Base-by-base conservation (phyloP, 2,329 filamentous ascomycete genomes). In the Pseudocercospora pini-densiflorae region DNA sequence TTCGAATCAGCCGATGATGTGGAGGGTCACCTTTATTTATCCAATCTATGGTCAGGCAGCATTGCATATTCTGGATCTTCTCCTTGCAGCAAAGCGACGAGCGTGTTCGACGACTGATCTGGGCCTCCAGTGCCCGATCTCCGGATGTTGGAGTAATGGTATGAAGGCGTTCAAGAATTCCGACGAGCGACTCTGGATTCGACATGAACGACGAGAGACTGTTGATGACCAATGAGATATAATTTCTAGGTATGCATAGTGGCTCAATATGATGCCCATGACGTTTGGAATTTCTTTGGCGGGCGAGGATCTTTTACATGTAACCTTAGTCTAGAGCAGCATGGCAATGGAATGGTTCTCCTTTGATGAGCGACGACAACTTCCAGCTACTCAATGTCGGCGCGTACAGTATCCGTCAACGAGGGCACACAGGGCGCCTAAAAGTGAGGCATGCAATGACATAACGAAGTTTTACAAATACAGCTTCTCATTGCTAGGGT, bases 31-130 rank as follows among this genome's bases (percentile, higher is more conserved):
- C 60, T 62, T 54, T 24, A 27, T 27, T 16, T 43, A n/a, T 36
- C 24, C 61, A 49, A 14, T 54, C 24, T 53, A 45, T 21, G 54
- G 45, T 64, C 62, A 51, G 62, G 61, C 61, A 63, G 53, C 62
- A 59, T 64, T 64, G 62, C 19, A 59, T 59, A 45, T 45, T 29
- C 33, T 45, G 5, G 21, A 43, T 59, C 6, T 51, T 59, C 33
- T 43, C 31, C 55, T 43, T 59, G 55, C 55, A 59, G 36, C 33
- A 59, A 23, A 47, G 51, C 24, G 27, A n/a, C 24, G n/a, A 54
- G 9, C 23, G 23, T 19, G 7, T 24, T 27, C 23, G 14, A 24
- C 24, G 23, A 24, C 23, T 33, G 23, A 27, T 16, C 51, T 16
- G 51, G 23, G 23, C 47, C n/a, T 51, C 4, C 23, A 21, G 47